These are phyloP conservation scores for Boletus insuetus DNA, from an alignment of 768 basidiomycete genomes.

Conservation along the genomic window DNA sequence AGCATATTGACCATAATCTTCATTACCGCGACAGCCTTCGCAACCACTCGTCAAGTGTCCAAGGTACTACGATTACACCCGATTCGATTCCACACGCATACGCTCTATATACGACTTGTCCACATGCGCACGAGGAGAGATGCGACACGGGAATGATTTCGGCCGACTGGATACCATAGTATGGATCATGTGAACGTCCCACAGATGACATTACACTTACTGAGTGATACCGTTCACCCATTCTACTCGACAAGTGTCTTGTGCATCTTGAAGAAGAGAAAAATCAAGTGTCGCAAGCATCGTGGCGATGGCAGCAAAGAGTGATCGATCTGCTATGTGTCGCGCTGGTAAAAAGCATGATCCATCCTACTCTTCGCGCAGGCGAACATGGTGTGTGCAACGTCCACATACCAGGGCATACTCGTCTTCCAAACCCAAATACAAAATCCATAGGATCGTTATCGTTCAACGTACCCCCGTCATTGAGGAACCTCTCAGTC, in stretches of 20 bases:
- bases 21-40: too few relatives aligned
- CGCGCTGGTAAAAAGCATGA: background rate
- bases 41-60: too few relatives aligned
- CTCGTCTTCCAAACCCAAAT: constrained; percentile 16
- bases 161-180: constrained; percentile 3
- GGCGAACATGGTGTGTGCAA: background rate
- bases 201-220: background rate
- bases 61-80: too few relatives aligned
- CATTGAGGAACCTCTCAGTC: constrained; percentile 12
- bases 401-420: constrained; percentile 1
- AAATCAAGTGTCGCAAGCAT: constrained; percentile 17
- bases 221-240: constrained; percentile 8
- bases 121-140: constrained; percentile 5
- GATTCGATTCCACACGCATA: background rate
- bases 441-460: constrained; percentile 3
- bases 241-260: background rate
- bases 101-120: background rate
- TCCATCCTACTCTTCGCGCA: background rate
- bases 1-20: too few relatives aligned
- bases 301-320: constrained; percentile 6
- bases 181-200: background rate
- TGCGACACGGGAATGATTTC: constrained; percentile 5
- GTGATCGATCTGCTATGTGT: background rate
- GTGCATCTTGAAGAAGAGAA: background rate
- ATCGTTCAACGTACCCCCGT: constrained; percentile 6